Evolutionary conservation across 805 yeast genomes (phyloP), one percentile per base, ranked within the genome.

Genomic region (Torulaspora quercuum): DNA sequence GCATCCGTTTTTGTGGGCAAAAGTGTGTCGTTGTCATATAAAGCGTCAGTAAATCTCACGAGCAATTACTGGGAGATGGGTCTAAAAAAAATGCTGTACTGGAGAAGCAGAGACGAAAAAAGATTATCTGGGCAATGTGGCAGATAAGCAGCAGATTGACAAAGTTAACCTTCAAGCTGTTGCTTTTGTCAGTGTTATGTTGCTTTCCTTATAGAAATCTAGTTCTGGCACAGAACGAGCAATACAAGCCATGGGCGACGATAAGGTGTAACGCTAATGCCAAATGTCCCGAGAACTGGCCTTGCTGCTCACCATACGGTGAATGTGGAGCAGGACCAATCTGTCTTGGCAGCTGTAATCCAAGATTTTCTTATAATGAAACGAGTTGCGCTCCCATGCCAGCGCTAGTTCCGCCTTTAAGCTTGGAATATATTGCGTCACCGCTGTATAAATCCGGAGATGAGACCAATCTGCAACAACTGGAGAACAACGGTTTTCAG

Each of bases 251-350:
- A 3, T 37, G 35, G 3, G 36, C 19, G 5, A 30, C 53, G 1
- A 53, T 60, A 11, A 15, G 18, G 2, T 61, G 66, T 32, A 49
- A 54, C 2, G 33, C 26, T 6, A 16, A 37, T 2, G 21, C 22
- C 6, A 45, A 46, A 5, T 89, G 97, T 63, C 97, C 97, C 1
- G 72, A 75, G 49, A 72, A 69, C 29, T 57, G 64, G 36, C 97
- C 97, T 29, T 89, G 97, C 60, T 89, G 97, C 58, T 78, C 87
- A n/a, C 82, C 78, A 42, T 82, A 77, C 50, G 96, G 96, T 23
- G 70, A 67, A 17, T 86, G 95, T 66, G 94, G 94, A 34, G 69
- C 77, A 17, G 95, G 95, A 2, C 67, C 76, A 7, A 36, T 59
- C 3, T 89, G 97, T 67, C 69, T 88, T 26, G 92, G 89, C 35